phyloP scores from a whole-genome alignment of 441 rosid species.

The Bocquillonia castaneifolia region DNA sequence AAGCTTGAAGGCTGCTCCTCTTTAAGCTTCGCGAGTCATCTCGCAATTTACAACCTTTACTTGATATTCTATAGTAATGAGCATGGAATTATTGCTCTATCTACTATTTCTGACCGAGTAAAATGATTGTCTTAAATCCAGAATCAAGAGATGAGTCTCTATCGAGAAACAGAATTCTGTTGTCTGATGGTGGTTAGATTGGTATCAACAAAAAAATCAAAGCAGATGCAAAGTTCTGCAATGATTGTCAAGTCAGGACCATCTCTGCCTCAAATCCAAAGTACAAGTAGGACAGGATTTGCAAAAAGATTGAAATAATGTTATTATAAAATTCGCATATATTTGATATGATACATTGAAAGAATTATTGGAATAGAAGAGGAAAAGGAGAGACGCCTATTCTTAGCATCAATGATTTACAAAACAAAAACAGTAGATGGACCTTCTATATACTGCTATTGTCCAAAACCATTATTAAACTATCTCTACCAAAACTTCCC shows the following conservation, averaged over 20 bases:
- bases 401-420: not conserved
- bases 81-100: too few species aligned
- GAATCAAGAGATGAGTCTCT: too few species aligned
- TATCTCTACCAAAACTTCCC: constrained; percentile 13
- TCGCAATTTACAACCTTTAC: too few species aligned
- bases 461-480: constrained; percentile 15
- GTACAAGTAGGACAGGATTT: not conserved
- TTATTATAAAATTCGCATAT: not conserved
- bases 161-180: too few species aligned
- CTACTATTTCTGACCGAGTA: too few species aligned
- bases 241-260: not conserved
- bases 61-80: too few species aligned
- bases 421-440: not conserved
- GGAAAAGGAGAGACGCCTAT: not conserved
- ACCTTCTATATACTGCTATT: constrained; percentile 9
- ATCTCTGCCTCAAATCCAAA: not conserved
- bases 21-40: too few species aligned
- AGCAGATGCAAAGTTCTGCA: not conserved
- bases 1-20: too few species aligned
- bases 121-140: too few species aligned
- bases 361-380: constrained; percentile 6
- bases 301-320: not conserved
- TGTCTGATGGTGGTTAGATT: not conserved
- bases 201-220: too few species aligned
- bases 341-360: constrained; percentile 14